Percentiles rank a stretch among this genome's conserved stretches.
Evolutionary conservation across 1,139 yeast species (phyloP).

Genomic region (Yamadazyma trypodendri): DNA sequence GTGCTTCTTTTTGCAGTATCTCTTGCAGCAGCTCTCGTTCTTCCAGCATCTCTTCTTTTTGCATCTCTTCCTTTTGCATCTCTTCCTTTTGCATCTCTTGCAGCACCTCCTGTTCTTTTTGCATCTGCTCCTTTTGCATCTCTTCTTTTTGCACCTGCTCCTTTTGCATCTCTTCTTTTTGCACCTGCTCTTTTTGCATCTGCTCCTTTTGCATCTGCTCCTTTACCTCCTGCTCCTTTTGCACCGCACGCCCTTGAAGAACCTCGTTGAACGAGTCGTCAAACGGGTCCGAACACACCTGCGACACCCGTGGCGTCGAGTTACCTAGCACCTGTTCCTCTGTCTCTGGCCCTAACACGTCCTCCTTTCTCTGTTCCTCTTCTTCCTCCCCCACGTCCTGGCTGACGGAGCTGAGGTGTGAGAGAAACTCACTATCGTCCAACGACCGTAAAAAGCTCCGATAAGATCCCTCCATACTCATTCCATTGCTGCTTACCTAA

Average conservation of each 20-base stretch:
- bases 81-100: no score
- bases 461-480: no score
- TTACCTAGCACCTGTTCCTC: constrained; percentile 3
- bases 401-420: constrained; percentile 29
- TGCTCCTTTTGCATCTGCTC: no score
- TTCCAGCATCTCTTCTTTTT: no score
- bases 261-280: constrained; percentile 36
- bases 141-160: no score
- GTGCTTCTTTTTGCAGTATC: background rate
- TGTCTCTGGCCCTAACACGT: background rate
- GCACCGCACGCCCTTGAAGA: background rate
- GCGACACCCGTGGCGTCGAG: constrained; percentile 7
- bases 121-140: no score
- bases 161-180: no score
- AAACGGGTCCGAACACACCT: constrained; percentile 35
- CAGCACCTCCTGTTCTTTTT: no score
- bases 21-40: background rate
- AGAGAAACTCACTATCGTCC: constrained; percentile 32
- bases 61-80: no score
- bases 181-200: no score
- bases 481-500: background rate
- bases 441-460: constrained; percentile 30
- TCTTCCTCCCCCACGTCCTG: constrained; percentile 15
- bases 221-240: background rate
- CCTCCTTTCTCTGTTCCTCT: constrained; percentile 2